Evolutionary conservation across 2,329 filamentous ascomycete species (phyloP).

Genomic region (Aphanoascus verrucosus): DNA sequence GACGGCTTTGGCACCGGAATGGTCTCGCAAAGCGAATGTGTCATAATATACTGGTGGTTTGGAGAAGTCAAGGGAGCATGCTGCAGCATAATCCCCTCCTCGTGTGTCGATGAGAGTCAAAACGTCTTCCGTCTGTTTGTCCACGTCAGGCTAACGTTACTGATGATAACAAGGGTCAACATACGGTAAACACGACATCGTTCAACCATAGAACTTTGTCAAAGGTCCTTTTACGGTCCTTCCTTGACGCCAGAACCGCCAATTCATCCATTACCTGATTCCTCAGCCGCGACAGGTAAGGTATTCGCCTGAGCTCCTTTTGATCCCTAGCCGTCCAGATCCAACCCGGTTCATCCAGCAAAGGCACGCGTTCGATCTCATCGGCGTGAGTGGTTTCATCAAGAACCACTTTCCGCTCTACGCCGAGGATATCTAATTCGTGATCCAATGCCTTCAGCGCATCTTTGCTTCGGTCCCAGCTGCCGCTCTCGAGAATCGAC

Average conservation of each 20-base stretch:
- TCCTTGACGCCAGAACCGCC: background rate
- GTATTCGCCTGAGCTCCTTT: conserved; percentile 54
- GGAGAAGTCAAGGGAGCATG: conserved; percentile 61
- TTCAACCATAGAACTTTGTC: conserved; percentile 51
- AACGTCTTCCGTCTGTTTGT: conserved; percentile 43
- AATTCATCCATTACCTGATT: conserved; percentile 55
- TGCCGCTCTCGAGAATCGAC: conserved; percentile 58
- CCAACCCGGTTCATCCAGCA: conserved; percentile 49
- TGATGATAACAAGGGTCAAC: conserved; percentile 9
- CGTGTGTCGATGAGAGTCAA: conserved; percentile 50
- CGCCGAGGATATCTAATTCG: conserved; percentile 42
- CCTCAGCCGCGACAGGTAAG: conserved; percentile 54
- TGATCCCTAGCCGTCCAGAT: conserved; percentile 46
- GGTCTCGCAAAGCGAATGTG: conserved; percentile 59
- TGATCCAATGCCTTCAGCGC: conserved; percentile 48
- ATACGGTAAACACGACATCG: conserved; percentile 37
- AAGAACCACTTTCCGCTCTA: conserved; percentile 46
- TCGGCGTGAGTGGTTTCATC: conserved; percentile 51
- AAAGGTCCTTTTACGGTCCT: conserved; percentile 39
- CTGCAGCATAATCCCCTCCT: conserved; percentile 50
- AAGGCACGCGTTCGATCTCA: conserved; percentile 39
- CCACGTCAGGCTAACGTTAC: background rate
- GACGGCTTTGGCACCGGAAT: conserved; percentile 52
- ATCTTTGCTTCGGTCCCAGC: conserved; percentile 57
- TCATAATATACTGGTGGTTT: conserved; percentile 61